These are phyloP conservation scores for Phylloporus sp. DNA, from an alignment of 768 basidiomycete genomes.

Conservation along the genomic window DNA sequence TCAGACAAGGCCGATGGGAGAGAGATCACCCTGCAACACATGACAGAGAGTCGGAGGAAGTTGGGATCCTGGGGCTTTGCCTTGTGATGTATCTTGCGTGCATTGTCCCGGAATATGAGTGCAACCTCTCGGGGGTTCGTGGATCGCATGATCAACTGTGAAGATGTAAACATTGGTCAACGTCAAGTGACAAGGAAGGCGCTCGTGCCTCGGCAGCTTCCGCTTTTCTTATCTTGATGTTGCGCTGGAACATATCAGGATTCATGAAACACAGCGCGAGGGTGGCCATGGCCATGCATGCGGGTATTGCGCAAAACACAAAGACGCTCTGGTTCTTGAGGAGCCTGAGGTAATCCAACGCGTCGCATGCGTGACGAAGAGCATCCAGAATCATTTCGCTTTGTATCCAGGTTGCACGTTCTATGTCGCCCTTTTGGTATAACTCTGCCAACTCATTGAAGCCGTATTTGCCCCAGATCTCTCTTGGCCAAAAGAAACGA, in stretches of 20 bases:
- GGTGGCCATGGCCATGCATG: conserved; percentile 94
- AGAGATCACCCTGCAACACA: conserved; percentile 68
- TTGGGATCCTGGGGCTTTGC: conserved; percentile 79
- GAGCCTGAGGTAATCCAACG: conserved; percentile 84
- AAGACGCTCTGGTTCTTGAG: conserved; percentile 90
- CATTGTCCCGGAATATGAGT: conserved; percentile 78
- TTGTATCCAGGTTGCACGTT: conserved; percentile 74
- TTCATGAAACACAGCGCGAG: conserved; percentile 93
- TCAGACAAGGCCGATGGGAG: background rate
- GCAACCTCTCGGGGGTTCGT: conserved; percentile 92
- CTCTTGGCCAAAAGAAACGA: conserved; percentile 91
- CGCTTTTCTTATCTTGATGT: conserved; percentile 94
- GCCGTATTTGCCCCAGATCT: conserved; percentile 81
- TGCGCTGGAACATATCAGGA: conserved; percentile 72
- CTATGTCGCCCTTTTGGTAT: conserved; percentile 48
- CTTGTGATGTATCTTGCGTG: conserved; percentile 77
- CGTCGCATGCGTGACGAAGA: conserved; percentile 75
- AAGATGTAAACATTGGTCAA: background rate
- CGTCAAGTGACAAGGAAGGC: background rate
- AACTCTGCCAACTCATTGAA: conserved; percentile 71
- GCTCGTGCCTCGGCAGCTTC: conserved; percentile 71
- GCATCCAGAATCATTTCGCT: conserved; percentile 89
- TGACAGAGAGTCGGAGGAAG: conserved; percentile 76
- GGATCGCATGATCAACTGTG: conserved; percentile 84
- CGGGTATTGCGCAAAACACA: conserved; percentile 93